Evolutionary conservation across 2,329 filamentous ascomycete genomes (phyloP).

Genomic region (Hymenoscyphus albidus): DNA sequence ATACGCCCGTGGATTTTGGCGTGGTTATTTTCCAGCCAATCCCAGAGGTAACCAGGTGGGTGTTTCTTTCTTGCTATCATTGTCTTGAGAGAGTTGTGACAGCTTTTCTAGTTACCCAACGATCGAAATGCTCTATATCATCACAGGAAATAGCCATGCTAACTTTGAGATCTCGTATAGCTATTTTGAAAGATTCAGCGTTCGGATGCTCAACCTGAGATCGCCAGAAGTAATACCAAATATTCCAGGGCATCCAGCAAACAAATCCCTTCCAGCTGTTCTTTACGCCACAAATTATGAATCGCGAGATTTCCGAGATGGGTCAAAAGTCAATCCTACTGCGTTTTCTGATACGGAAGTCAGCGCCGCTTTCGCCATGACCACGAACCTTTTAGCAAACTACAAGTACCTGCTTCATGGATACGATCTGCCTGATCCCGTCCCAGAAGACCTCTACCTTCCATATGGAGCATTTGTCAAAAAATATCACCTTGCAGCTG

Average conservation of each 20-base stretch:
- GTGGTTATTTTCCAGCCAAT: neutral
- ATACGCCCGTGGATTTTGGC: slow-evolving; percentile 1
- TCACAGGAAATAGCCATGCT: too few species aligned
- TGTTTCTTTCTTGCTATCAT: too few species aligned
- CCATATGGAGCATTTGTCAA: neutral
- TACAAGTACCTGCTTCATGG: neutral
- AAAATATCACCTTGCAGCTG: neutral
- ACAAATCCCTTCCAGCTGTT: neutral
- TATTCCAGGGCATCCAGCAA: neutral
- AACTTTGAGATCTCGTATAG: too few species aligned
- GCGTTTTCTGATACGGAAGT: neutral
- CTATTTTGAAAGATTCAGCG: neutral
- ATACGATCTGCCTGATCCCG: neutral
- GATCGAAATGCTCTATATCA: too few species aligned
- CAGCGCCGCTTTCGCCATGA: neutral
- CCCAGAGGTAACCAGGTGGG: neutral
- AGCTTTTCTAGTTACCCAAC: too few species aligned
- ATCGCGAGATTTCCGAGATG: neutral
- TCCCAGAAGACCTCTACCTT: neutral
- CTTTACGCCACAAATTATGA: neutral
- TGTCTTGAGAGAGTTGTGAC: too few species aligned
- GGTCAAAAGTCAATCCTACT: neutral
- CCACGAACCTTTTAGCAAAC: neutral
- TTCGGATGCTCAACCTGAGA: neutral
- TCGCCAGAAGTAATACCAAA: neutral